phyloP scores from a whole-genome alignment of 169 alveolate species.

The Cryptosporidium felis region DNA sequence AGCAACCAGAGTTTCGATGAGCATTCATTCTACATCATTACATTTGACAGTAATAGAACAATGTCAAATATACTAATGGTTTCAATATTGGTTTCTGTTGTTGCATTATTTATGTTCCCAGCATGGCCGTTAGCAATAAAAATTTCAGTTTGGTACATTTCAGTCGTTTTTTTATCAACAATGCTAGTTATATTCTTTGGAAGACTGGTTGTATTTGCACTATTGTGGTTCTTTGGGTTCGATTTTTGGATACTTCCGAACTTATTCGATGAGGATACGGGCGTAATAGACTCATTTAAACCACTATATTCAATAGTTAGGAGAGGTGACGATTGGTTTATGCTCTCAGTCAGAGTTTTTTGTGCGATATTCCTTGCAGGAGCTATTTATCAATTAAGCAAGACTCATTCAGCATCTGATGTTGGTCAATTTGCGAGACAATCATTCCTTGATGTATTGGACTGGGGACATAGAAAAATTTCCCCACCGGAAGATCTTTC shows the following conservation, averaged over 20 bases:
- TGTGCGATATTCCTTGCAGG: slow-evolving; percentile 84
- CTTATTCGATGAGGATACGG: slow-evolving; percentile 86
- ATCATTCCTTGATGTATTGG: slow-evolving; percentile 84
- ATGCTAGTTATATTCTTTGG: slow-evolving; percentile 78
- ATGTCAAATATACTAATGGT: slow-evolving; percentile 78
- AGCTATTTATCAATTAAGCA: slow-evolving; percentile 81
- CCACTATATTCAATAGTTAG: slow-evolving; percentile 79
- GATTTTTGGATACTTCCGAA: slow-evolving; percentile 87
- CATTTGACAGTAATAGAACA: slow-evolving; percentile 83
- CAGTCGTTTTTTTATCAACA: slow-evolving; percentile 81
- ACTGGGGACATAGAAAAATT: slow-evolving; percentile 85
- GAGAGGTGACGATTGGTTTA: slow-evolving; percentile 78
- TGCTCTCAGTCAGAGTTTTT: slow-evolving; percentile 79
- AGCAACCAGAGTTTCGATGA: slow-evolving; percentile 82
- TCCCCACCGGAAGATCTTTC: slow-evolving; percentile 56
- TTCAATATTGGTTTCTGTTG: slow-evolving; percentile 78
- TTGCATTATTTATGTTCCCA: slow-evolving; percentile 85
- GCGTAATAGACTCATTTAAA: slow-evolving; percentile 85
- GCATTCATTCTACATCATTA: slow-evolving; percentile 82
- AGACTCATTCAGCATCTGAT: slow-evolving; percentile 83
- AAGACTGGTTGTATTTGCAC: slow-evolving; percentile 78
- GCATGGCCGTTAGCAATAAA: slow-evolving; percentile 86
- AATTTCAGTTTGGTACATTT: slow-evolving; percentile 83
- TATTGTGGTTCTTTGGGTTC: slow-evolving; percentile 85
- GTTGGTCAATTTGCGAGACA: slow-evolving; percentile 84